Evolutionary conservation across 2,329 filamentous ascomycete genomes (phyloP), one percentile per base, ranked within the genome.

Genomic region (Ceratocystis lukuohia): DNA sequence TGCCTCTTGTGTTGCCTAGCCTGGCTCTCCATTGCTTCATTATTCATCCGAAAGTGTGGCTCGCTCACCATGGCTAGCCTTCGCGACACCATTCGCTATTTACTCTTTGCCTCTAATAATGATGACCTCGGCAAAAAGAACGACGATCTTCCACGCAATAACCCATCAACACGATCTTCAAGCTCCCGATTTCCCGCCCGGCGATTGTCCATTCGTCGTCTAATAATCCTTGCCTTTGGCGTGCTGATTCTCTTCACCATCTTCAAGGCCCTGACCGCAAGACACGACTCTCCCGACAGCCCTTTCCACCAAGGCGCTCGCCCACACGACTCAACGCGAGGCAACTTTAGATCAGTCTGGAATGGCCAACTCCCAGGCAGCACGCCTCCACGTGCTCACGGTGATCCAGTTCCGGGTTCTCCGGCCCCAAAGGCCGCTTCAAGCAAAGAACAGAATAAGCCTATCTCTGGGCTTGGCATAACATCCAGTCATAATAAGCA

Each of bases 61-160:
- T 15, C 56, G 5, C 59, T 46, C n/a, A 37, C 30, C 44, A 63
- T 69, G 62, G 53, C 65, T 12, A 53, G 62, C 28, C 56, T 66
- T 57, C 64, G 66, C 63, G 44, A 61, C 28, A 50, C 44, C 8
- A 33, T 74, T 61, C 67, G 71, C 66, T 72, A 73, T 61, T 73
- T 76, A 2, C 41, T 30, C 68, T 73, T 80, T 65, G 82, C 80
- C 74, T 72, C 78, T 67, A 78, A 75, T 71, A 79, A 84, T 70
- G 81, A 83, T 70, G 81, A 83, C 70, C 75, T 83, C 73, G 80
- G 79, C 64, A 85, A 85, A 74, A 85, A 84, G 74, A 78, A 84
- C 72, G 83, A 85, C 72, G 82, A 85, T 72, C 77, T 79, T 71
- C 70, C 74, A 71, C 69, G 70, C 70, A 37, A 71, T 15, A 66